Evolutionary conservation across 148 eudicot species (phyloP), one percentile per base, ranked within the genome.

Genomic region (Euryodendron excelsum): DNA sequence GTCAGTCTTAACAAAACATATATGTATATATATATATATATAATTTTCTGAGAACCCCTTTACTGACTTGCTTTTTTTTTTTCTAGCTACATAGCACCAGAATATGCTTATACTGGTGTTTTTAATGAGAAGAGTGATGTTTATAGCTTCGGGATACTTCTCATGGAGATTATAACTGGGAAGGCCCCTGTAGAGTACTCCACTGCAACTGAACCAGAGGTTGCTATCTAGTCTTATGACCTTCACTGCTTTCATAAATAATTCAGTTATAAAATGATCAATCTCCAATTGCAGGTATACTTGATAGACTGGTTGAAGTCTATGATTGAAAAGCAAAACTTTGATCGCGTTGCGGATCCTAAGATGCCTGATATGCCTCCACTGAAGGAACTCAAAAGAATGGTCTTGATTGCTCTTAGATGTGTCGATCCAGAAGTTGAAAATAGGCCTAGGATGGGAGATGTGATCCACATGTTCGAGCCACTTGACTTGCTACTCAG

Each of bases 391-490:
- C 84, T 85, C 11, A 85, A 85, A 66, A 64, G 90, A 44, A 11
- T 85, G 4, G 37, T 82, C 3, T 78, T 87, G 79, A 82, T 87
- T 18, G 86, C 90, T 9, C 84, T 87, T 2, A 77, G 90, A 25
- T 89, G 92, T 69, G 86, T 81, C 4, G 89, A 87, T 84, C 69
- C 64, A 11, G 88, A 79, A 5, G 80, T 25, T 9, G 77, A 82
- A n/a, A 84, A 70, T 4, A 80, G 92, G 83, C 90, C 90, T 53
- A 82, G 41, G 64, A 89, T 89, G 82, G 87, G 86, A 34, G 75
- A 89, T 63, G 82, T 87, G 12, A 79, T 89, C 36, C 92, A 87
- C 41, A 89, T 89, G 92, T 80, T 89, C 0, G 82, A 87, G 82
- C 87, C 87, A 6, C 73, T 78, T 10, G 85, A 85, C 82, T 77